Evolutionary conservation across 2,329 filamentous ascomycete genomes (phyloP).

Genomic region (Sporothrix phasma): DNA sequence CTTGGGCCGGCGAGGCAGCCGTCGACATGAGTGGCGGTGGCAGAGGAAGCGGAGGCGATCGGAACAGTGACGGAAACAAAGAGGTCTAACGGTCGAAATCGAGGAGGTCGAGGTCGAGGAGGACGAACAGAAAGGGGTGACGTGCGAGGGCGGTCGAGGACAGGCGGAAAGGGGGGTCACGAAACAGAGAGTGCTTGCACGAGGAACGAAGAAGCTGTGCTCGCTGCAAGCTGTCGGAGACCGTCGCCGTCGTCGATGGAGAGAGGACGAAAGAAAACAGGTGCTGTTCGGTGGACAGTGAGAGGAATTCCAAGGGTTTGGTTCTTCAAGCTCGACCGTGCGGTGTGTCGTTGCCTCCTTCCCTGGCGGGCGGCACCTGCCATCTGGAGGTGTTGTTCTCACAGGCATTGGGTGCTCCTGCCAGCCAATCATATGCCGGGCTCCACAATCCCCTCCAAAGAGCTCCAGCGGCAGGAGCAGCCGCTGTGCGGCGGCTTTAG

Average conservation of each 20-base stretch:
- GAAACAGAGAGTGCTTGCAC: neutral
- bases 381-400: constrained; percentile 8
- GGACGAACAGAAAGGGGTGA: neutral
- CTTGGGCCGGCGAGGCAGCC: constrained; percentile 12
- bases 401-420: neutral
- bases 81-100: neutral
- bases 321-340: neutral
- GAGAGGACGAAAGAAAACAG: neutral
- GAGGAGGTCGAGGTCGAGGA: neutral
- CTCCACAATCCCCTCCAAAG: constrained; percentile 7
- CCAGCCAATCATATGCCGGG: constrained; percentile 8
- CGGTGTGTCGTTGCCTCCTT: neutral
- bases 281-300: neutral
- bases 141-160: neutral
- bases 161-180: constrained; percentile 2
- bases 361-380: neutral
- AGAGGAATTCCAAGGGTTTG: neutral
- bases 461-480: constrained; percentile 2
- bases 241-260: neutral
- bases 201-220: neutral
- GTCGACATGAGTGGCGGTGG: constrained; percentile 16
- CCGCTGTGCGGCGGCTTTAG: neutral
- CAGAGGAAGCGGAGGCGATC: no score
- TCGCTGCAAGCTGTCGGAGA: neutral
- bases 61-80: neutral